phyloP scores from a whole-genome alignment of 495 filamentous ascomycete genomes.

The Parathielavia appendiculata region DNA sequence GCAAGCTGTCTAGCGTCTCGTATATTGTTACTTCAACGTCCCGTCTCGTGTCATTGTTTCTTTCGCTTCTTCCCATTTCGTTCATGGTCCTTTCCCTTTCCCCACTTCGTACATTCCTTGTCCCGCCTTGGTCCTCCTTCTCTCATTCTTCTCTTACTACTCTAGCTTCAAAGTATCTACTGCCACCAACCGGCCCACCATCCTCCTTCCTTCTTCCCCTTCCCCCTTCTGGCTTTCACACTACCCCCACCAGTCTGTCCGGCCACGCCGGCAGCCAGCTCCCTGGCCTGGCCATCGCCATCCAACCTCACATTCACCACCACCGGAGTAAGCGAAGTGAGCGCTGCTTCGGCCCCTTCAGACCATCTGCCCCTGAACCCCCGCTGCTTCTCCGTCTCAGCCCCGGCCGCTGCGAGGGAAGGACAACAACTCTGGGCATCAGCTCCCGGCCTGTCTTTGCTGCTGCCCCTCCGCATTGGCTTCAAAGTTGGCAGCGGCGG shows the following conservation, averaged over 20 bases:
- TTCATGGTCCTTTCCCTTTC: too few species aligned
- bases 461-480: too few species aligned
- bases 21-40: too few species aligned
- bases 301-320: background rate
- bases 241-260: background rate
- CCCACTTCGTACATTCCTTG: too few species aligned
- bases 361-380: slow-evolving; percentile 1
- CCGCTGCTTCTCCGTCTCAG: background rate
- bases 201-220: slow-evolving; percentile 20
- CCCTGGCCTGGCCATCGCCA: background rate
- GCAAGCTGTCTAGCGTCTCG: too few species aligned
- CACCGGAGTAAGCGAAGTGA: background rate
- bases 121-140: too few species aligned
- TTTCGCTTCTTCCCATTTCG: too few species aligned
- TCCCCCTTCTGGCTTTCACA: slow-evolving; percentile 13
- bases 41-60: too few species aligned
- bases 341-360: background rate
- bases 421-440: background rate
- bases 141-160: too few species aligned
- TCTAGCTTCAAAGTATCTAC: too few species aligned
- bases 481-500: background rate
- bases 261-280: background rate
- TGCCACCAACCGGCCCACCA: slow-evolving; percentile 25
- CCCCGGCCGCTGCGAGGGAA: background rate
- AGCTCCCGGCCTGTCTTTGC: background rate